Evolutionary conservation across 352 stramenopile species (phyloP).

Genomic region (Phytophthora agathidicida): DNA sequence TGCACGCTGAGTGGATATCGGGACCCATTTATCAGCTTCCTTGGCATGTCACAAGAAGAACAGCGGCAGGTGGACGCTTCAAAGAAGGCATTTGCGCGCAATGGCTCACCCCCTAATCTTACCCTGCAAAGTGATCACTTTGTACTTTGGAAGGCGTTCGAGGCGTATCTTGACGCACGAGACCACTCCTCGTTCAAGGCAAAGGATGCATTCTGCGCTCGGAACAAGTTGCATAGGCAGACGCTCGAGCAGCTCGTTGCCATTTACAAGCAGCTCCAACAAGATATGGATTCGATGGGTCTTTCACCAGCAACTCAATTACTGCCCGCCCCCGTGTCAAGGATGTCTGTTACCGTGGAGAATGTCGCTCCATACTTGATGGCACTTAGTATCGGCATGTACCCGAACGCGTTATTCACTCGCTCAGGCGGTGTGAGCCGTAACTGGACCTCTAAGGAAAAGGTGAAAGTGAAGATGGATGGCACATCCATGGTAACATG

Average conservation of each 20-base stretch:
- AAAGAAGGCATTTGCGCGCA: slow-evolving; percentile 59
- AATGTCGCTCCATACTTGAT: slow-evolving; percentile 65
- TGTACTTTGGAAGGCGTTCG: slow-evolving; percentile 67
- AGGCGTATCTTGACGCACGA: slow-evolving; percentile 55
- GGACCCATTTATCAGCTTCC: slow-evolving; percentile 75
- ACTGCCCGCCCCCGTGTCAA: slow-evolving; percentile 11
- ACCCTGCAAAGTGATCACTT: slow-evolving; percentile 75
- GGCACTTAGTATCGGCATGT: slow-evolving; percentile 71
- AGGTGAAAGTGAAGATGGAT: slow-evolving; percentile 81
- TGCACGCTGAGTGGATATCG: slow-evolving; percentile 79
- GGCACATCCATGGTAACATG: slow-evolving; percentile 59
- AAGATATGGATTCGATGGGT: slow-evolving; percentile 62
- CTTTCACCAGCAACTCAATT: slow-evolving; percentile 59
- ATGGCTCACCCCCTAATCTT: slow-evolving; percentile 41
- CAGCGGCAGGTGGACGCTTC: slow-evolving; percentile 57
- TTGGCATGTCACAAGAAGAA: slow-evolving; percentile 70
- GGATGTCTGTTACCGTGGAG: slow-evolving; percentile 22
- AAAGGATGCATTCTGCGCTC: slow-evolving; percentile 58
- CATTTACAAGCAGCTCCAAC: slow-evolving; percentile 71
- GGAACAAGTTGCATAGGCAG: slow-evolving; percentile 65
- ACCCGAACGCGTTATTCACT: slow-evolving; percentile 75
- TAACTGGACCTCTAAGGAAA: slow-evolving; percentile 84
- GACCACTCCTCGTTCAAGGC: slow-evolving; percentile 43
- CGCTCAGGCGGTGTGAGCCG: slow-evolving; percentile 39
- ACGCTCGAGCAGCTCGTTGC: slow-evolving; percentile 71